These are phyloP conservation scores for Selenicereus undatus DNA, from an alignment of 148 eudicot genomes.

Conservation along the genomic window DNA sequence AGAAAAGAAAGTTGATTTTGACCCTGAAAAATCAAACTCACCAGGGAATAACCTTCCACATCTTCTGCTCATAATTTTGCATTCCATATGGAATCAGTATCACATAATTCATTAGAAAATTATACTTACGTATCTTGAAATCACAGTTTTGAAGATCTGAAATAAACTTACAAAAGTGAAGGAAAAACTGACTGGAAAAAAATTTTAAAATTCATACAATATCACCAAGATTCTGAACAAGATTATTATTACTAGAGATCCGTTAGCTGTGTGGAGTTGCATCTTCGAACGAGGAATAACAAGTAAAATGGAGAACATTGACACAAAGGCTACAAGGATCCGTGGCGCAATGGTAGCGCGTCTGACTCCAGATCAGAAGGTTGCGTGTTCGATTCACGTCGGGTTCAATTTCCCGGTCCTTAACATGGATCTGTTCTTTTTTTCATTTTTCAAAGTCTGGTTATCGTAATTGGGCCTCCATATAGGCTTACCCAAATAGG, in stretches of 20 bases:
- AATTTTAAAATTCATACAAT: too few relatives aligned
- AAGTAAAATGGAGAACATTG: too few relatives aligned
- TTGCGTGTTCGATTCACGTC: slow-evolving; percentile 46
- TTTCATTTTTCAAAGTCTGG: background rate
- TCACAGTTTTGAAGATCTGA: too few relatives aligned
- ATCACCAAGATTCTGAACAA: too few relatives aligned
- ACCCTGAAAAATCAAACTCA: background rate
- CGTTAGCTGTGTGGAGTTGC: too few relatives aligned
- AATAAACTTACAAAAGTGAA: too few relatives aligned
- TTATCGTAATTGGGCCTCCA: background rate
- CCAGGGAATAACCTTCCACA: background rate
- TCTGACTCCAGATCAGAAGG: slow-evolving; percentile 46
- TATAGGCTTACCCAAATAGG: background rate
- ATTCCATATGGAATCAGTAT: background rate
- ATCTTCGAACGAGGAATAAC: too few relatives aligned
- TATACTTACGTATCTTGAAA: too few relatives aligned
- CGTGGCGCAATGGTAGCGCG: slow-evolving; percentile 46
- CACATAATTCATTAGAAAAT: background rate
- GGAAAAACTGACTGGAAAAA: too few relatives aligned
- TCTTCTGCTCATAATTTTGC: background rate
- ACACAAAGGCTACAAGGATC: slow-evolving; percentile 15
- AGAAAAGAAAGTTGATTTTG: slow-evolving; percentile 5
- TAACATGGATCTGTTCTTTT: background rate
- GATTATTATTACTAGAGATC: too few relatives aligned
- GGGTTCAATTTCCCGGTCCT: slow-evolving; percentile 28